Evolutionary conservation across 768 basidiomycete species (phyloP).

Genomic region (Hygrocybe punicea): DNA sequence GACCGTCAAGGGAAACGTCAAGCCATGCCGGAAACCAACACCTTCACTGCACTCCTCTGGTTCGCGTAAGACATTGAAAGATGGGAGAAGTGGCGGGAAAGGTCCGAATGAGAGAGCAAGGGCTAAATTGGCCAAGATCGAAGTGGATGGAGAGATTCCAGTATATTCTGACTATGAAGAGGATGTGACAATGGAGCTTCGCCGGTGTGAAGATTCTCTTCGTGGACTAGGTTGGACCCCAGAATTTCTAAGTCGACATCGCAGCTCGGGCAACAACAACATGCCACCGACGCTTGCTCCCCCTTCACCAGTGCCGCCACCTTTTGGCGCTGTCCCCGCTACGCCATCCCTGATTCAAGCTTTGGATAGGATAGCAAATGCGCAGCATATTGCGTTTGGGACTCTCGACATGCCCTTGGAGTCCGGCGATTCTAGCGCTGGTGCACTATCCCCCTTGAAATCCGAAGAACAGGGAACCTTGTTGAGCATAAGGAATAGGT

Average conservation of each 20-base stretch:
- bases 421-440: background rate
- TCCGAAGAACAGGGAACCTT: background rate
- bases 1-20: slow-evolving; percentile 19
- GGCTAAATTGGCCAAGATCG: background rate
- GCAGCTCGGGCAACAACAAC: background rate
- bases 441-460: background rate
- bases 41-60: background rate
- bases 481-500: slow-evolving; percentile 11
- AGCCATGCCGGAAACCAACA: slow-evolving; percentile 8
- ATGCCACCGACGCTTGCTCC: slow-evolving; percentile 16
- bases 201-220: slow-evolving; percentile 44
- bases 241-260: background rate
- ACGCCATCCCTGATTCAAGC: slow-evolving; percentile 65
- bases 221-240: background rate
- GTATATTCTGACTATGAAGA: slow-evolving; percentile 53
- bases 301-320: slow-evolving; percentile 36
- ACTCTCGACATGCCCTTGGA: background rate
- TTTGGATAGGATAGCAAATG: slow-evolving; percentile 54
- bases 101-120: background rate
- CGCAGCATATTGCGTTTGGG: slow-evolving; percentile 51
- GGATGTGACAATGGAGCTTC: slow-evolving; percentile 29
- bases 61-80: no score
- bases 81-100: no score
- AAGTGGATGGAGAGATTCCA: slow-evolving; percentile 21
- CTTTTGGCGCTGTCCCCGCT: slow-evolving; percentile 35